A percentile compares a stretch with the other conserved stretches of the same genome.
These are phyloP conservation scores for Tritrichomonas foetus DNA, from an alignment of 208 protist genomes.

Conservation along the genomic window DNA sequence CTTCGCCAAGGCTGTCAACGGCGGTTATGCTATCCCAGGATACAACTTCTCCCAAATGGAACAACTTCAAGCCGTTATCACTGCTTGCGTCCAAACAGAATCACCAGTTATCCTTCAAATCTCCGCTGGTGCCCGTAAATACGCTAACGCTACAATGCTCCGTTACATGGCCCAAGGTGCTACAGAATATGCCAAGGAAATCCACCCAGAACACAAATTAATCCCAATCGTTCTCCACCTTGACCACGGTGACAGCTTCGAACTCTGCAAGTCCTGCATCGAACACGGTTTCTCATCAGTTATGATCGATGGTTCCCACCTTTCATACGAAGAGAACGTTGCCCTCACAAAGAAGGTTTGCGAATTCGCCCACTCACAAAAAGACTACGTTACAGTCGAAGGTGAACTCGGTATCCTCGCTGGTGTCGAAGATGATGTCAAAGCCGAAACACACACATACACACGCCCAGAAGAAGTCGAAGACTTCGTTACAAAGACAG, in stretches of 20 bases:
- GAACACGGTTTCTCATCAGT: conserved; percentile 59
- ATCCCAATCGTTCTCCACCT: conserved; percentile 57
- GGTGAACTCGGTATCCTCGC: conserved; percentile 49
- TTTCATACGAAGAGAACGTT: conserved; percentile 58
- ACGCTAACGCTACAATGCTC: conserved; percentile 55
- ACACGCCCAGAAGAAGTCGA: conserved; percentile 46
- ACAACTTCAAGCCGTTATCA: conserved; percentile 56
- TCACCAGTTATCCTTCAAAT: conserved; percentile 60
- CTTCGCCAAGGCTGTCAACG: conserved; percentile 50
- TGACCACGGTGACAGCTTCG: conserved; percentile 54
- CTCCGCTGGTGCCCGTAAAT: conserved; percentile 57
- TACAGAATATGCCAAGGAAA: conserved; percentile 49
- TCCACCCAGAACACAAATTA: conserved; percentile 43
- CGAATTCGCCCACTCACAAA: conserved; percentile 53
- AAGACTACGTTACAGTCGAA: conserved; percentile 56
- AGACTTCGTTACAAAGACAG: conserved; percentile 51
- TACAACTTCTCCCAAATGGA: conserved; percentile 63
- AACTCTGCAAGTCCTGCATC: conserved; percentile 49
- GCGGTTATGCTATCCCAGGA: conserved; percentile 57
- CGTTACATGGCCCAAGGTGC: conserved; percentile 54
- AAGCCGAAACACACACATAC: conserved; percentile 17
- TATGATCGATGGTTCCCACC: conserved; percentile 62
- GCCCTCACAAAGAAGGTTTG: conserved; percentile 56
- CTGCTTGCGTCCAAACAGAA: conserved; percentile 49
- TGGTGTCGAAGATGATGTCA: conserved; percentile 41